phyloP scores from a whole-genome alignment of 495 filamentous ascomycete genomes.

The Durotheca rogersii region DNA sequence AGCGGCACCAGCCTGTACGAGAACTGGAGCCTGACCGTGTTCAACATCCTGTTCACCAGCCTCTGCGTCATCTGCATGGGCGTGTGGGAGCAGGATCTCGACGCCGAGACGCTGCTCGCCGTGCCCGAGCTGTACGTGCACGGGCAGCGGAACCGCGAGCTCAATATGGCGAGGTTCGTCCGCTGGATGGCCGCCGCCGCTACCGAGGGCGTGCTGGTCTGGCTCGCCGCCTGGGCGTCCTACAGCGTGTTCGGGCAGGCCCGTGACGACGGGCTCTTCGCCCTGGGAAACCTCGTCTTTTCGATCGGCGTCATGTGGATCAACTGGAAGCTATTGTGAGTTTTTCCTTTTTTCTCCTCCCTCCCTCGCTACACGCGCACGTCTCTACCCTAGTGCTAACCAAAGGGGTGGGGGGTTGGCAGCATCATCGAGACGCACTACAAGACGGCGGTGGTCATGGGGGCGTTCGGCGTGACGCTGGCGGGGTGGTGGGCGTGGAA shows the following conservation, averaged over 20 bases:
- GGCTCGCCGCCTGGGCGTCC: constrained; percentile 68
- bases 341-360: constrained; percentile 5
- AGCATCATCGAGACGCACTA: constrained; percentile 76
- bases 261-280: constrained; percentile 62
- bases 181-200: constrained; percentile 79
- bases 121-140: constrained; percentile 85
- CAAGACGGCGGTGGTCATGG: constrained; percentile 66
- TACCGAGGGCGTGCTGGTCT: constrained; percentile 72
- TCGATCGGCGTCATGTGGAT: constrained; percentile 69
- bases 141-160: constrained; percentile 71
- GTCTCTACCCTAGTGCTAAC: too few relatives aligned
- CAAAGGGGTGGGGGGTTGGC: too few relatives aligned
- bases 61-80: constrained; percentile 83
- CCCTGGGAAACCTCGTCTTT: constrained; percentile 74
- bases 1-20: constrained; percentile 89
- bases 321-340: constrained; percentile 72
- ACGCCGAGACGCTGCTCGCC: constrained; percentile 76
- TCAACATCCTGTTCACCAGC: constrained; percentile 91
- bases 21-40: constrained; percentile 78
- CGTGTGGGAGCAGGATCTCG: constrained; percentile 83
- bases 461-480: constrained; percentile 60
- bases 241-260: constrained; percentile 52
- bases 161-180: constrained; percentile 74
- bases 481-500: constrained; percentile 66
- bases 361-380: too few relatives aligned